Conservation (phyloP, 2,329 filamentous ascomycete species). For the Ilyonectria mors-panacis region DNA sequence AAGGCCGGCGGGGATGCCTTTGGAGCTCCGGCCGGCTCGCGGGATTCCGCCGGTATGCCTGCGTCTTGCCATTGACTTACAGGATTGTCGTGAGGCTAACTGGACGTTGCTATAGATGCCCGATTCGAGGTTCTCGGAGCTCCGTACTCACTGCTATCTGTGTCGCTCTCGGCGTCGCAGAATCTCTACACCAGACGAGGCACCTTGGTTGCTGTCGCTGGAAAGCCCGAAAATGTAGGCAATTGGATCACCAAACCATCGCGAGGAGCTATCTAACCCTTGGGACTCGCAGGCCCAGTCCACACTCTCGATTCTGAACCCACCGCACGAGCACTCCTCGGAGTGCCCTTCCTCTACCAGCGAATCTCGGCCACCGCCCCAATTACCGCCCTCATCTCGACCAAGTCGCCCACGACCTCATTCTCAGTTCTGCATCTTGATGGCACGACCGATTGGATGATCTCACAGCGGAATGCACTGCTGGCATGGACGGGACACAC, state of each 20-base stretch:
- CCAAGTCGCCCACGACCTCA: conserved; percentile 87
- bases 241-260: not conserved
- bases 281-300: conserved; percentile 78
- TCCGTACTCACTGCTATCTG: conserved; percentile 93
- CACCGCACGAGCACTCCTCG: conserved; percentile 84
- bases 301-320: conserved; percentile 88
- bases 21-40: conserved; percentile 61
- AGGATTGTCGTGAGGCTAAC: conserved; percentile 33
- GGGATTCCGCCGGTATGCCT: conserved; percentile 66
- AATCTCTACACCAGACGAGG: conserved; percentile 93
- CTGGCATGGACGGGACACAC: conserved; percentile 98
- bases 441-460: conserved; percentile 95
- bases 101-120: conserved; percentile 76
- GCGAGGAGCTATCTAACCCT: conserved; percentile 6
- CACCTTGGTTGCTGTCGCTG: conserved; percentile 89
- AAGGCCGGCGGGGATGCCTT: conserved; percentile 69
- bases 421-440: conserved; percentile 92
- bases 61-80: conserved; percentile 12
- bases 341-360: conserved; percentile 96
- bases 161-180: conserved; percentile 93
- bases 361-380: conserved; percentile 89
- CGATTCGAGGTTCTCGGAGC: conserved; percentile 94
- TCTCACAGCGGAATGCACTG: conserved; percentile 88
- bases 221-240: conserved; percentile 88
- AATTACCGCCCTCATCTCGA: conserved; percentile 88